Evolutionary conservation across 2,329 filamentous ascomycete species (phyloP).

Genomic region (Colletotrichum sp.): DNA sequence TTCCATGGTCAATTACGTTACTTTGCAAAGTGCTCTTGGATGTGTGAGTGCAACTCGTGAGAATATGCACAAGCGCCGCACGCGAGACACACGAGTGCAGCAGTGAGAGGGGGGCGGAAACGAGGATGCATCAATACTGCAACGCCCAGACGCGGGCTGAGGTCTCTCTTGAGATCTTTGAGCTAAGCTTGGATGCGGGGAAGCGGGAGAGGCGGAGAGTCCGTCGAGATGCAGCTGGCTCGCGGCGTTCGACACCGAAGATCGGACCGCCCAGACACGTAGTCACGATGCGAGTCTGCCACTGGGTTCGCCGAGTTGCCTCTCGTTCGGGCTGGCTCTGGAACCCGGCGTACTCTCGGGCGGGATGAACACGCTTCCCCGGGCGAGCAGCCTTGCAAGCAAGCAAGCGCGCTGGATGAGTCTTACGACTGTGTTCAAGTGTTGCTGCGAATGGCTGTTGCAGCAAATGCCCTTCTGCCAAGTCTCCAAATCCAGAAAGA

Average conservation of each 20-base stretch:
- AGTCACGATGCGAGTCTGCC: neutral
- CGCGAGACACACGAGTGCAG: neutral
- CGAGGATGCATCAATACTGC: neutral
- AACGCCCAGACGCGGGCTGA: neutral
- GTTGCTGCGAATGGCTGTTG: neutral
- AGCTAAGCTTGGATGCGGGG: neutral
- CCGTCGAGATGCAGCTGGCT: neutral
- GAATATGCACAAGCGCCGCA: neutral
- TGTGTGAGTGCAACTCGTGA: neutral
- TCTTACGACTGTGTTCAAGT: neutral
- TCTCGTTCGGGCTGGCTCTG: neutral
- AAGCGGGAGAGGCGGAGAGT: neutral
- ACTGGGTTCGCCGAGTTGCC: neutral
- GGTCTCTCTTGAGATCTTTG: neutral
- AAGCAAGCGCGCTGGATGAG: neutral
- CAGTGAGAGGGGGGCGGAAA: neutral
- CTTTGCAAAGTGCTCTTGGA: neutral
- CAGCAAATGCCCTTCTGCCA: neutral
- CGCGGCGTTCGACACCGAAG: neutral
- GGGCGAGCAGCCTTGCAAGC: neutral
- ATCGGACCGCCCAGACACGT: neutral
- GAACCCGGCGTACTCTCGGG: neutral
- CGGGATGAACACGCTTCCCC: neutral
- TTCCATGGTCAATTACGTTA: neutral
- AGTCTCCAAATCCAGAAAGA: neutral